Evolutionary conservation across 1,284 basidiomycete species (phyloP).

Genomic region (Heterobasidion parviporum): DNA sequence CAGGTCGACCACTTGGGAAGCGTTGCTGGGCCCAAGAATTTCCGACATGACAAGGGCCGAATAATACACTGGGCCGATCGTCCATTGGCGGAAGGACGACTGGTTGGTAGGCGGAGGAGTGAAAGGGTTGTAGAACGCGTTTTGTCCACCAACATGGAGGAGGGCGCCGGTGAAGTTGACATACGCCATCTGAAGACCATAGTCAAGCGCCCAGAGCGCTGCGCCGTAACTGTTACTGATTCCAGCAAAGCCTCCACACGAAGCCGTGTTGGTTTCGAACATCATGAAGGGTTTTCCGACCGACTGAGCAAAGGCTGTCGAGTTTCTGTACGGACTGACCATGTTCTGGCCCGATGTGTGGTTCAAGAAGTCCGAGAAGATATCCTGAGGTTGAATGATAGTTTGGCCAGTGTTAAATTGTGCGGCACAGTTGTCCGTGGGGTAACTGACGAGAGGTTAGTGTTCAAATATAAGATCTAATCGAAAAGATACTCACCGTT

Average conservation of each 20-base stretch:
- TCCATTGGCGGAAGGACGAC: constrained; percentile 51
- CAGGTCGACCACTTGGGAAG: constrained; percentile 54
- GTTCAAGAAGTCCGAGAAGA: constrained; percentile 49
- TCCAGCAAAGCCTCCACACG: constrained; percentile 48
- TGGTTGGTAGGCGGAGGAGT: constrained; percentile 54
- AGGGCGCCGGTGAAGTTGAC: constrained; percentile 28
- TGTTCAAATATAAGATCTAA: background rate
- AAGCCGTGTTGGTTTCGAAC: constrained; percentile 50
- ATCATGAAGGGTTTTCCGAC: constrained; percentile 45
- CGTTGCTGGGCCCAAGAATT: constrained; percentile 52
- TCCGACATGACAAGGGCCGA: constrained; percentile 63
- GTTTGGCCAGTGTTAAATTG: constrained; percentile 34
- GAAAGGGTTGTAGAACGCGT: constrained; percentile 26
- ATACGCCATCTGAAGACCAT: constrained; percentile 40
- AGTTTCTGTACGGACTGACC: constrained; percentile 42
- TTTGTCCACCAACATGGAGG: constrained; percentile 32
- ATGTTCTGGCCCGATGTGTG: constrained; percentile 43
- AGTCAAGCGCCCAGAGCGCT: constrained; percentile 56
- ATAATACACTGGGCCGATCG: constrained; percentile 62
- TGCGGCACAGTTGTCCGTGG: constrained; percentile 54
- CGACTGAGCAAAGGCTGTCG: constrained; percentile 33
- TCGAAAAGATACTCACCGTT: constrained; percentile 30
- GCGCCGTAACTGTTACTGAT: constrained; percentile 41
- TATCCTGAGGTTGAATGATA: constrained; percentile 36
- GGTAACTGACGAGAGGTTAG: constrained; percentile 26